phyloP scores from a whole-genome alignment of 345 rosid genomes.

The Eucalyptus pauciflora region DNA sequence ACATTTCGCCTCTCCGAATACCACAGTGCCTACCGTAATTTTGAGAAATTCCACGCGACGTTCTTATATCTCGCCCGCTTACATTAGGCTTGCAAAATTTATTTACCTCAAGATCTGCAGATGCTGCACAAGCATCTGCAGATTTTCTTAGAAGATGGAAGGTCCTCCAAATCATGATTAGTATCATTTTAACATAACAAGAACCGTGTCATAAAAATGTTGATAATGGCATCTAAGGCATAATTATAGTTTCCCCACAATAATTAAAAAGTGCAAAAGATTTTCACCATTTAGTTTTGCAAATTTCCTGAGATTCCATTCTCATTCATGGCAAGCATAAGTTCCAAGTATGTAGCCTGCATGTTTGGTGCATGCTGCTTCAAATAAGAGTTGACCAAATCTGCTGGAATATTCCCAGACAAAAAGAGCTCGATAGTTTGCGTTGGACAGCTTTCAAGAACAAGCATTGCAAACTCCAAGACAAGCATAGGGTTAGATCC shows the following conservation, averaged over 20 bases:
- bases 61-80: neutral
- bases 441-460: conserved; percentile 88
- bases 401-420: conserved; percentile 92
- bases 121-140: too few species aligned
- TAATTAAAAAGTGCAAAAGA: neutral
- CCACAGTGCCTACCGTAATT: neutral
- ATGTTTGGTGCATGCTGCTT: conserved; percentile 92
- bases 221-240: neutral
- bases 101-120: neutral
- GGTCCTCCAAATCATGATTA: too few species aligned
- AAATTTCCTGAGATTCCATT: conserved; percentile 83
- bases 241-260: neutral
- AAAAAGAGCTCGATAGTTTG: conserved; percentile 87
- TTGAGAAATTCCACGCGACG: neutral
- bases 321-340: conserved; percentile 94
- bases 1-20: neutral
- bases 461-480: conserved; percentile 90
- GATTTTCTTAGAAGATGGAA: too few species aligned
- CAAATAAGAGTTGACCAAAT: conserved; percentile 95
- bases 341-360: conserved; percentile 97
- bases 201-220: neutral
- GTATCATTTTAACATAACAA: neutral
- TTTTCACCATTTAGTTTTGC: conserved; percentile 89
- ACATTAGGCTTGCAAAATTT: rapidly evolving
- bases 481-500: conserved; percentile 92